Conservation (phyloP, 345 rosid genomes). For the Corchorus capsularis region DNA sequence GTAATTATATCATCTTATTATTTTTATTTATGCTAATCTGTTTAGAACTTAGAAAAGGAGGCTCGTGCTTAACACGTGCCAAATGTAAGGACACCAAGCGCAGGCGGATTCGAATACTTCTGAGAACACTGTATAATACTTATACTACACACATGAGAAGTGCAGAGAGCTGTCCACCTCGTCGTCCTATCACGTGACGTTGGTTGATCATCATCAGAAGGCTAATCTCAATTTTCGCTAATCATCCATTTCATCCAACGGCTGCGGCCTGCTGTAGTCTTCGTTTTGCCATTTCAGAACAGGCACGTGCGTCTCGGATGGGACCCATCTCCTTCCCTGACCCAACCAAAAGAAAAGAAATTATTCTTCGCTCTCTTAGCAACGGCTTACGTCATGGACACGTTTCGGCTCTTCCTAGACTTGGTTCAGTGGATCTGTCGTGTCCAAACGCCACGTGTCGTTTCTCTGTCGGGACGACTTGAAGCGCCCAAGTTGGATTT, state of each 20-base stretch:
- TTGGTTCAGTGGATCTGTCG: background rate
- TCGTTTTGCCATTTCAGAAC: background rate
- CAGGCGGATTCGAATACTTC: too few relatives aligned
- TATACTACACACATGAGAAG: too few relatives aligned
- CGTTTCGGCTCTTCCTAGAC: constrained; percentile 4
- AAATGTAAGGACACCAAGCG: too few relatives aligned
- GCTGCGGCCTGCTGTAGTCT: background rate
- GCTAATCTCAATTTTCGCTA: background rate
- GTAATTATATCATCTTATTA: too few relatives aligned
- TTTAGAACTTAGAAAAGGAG: too few relatives aligned
- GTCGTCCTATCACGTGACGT: background rate
- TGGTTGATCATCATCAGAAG: background rate
- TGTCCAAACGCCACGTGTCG: background rate
- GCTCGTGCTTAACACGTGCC: too few relatives aligned
- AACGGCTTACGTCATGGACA: background rate
- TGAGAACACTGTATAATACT: too few relatives aligned
- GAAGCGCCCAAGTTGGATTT: background rate
- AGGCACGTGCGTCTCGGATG: background rate
- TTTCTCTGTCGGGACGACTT: background rate
- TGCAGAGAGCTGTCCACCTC: background rate
- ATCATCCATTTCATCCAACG: background rate
- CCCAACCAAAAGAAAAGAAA: background rate
- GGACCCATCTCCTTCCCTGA: background rate
- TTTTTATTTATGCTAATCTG: too few relatives aligned
- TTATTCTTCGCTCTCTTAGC: background rate